Evolutionary conservation across 1,284 basidiomycete genomes (phyloP), one percentile per base, ranked within the genome.

Genomic region (Fistulinella cinereoalba): DNA sequence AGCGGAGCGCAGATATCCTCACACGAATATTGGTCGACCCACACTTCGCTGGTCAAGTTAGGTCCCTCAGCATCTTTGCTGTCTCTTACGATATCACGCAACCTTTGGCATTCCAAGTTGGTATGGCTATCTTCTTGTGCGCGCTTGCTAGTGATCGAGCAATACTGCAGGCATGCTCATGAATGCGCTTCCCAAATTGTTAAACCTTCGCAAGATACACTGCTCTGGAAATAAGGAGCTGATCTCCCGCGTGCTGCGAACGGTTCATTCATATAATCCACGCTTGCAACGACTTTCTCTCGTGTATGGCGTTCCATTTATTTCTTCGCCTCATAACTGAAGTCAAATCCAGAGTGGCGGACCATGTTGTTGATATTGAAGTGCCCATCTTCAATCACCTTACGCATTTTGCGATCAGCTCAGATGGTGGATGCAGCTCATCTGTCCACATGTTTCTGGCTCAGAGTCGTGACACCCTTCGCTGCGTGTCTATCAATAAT

Each of bases 1-100:
- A 79, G 52, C 74, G 82, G n/a, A 85, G 76, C 51, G 83, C 84
- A 3, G 85, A 85, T 55, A 83, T 87, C 46, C 70, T 87, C 32
- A 81, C 81, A 0, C 71, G 80, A 22, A 77, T 87, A 51, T 79
- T 85, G 46, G 72, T 76, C 10, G 82, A 86, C 57, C 56, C 72
- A 1, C 61, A 69, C 10, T 86, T 86, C 54, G 80, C 84, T 1
- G 68, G 69, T 46, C 73, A 77, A 28, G 75, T 87, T 38, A 71
- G 70, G 55, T 80, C 76, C 16, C 54, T 87, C 51, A 72, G 77
- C 10, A 74, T 87, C 21, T 83, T 76, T 55, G 79, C 80, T 1
- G 71, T 74, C 9, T 68, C 69, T 37, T 64, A 71, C 6, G 75
- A 77, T 38, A 61, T 58, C 45, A 72, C 73, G 47, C 75, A 75